Evolutionary conservation across 768 basidiomycete species (phyloP).

Genomic region (Sutorius australiensis): DNA sequence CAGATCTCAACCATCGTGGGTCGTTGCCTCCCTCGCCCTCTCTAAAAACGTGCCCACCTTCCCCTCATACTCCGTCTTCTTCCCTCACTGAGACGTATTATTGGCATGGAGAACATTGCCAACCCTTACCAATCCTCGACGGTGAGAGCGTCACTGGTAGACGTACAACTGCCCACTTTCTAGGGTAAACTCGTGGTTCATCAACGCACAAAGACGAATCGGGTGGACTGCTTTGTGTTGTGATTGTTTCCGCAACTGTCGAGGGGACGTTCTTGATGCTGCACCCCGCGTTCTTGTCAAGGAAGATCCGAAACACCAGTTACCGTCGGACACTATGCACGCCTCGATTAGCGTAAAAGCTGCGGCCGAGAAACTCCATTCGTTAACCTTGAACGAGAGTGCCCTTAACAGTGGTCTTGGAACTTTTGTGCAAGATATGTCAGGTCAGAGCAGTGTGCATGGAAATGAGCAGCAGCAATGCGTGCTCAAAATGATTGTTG

Average conservation of each 20-base stretch:
- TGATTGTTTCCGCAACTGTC: slow-evolving; percentile 17
- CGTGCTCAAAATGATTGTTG: too few species aligned
- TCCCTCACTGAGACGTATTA: slow-evolving; percentile 27
- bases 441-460: not conserved
- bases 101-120: slow-evolving; percentile 47
- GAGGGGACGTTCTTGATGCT: slow-evolving; percentile 22
- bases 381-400: slow-evolving; percentile 23
- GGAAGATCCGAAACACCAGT: slow-evolving; percentile 3
- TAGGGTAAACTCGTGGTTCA: slow-evolving; percentile 45
- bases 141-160: slow-evolving; percentile 26
- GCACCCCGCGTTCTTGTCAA: slow-evolving; percentile 23
- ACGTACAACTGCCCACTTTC: slow-evolving; percentile 21
- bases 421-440: slow-evolving; percentile 29
- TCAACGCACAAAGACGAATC: slow-evolving; percentile 42
- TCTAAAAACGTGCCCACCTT: not conserved
- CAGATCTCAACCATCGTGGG: not conserved
- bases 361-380: slow-evolving; percentile 28
- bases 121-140: slow-evolving; percentile 46
- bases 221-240: slow-evolving; percentile 46
- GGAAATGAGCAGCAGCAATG: too few species aligned
- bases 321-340: slow-evolving; percentile 4
- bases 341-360: slow-evolving; percentile 31
- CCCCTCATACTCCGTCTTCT: not conserved
- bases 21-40: not conserved
- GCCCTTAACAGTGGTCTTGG: slow-evolving; percentile 29